Evolutionary conservation across 2,329 filamentous ascomycete species (phyloP).

Genomic region (Verticillium nonalfalfae): DNA sequence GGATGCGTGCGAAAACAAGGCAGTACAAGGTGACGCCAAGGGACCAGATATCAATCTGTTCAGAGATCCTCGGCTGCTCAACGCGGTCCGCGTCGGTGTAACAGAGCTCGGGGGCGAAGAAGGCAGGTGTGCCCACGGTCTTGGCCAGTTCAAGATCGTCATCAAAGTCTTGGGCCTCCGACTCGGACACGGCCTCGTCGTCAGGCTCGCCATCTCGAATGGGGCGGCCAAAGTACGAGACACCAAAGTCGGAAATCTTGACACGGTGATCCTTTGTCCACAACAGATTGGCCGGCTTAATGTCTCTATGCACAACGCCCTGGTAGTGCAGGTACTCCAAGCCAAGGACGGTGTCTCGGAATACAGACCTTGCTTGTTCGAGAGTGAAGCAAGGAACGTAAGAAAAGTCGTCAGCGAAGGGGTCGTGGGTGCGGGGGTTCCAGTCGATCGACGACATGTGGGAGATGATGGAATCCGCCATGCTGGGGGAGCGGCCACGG

Average conservation of each 20-base stretch:
- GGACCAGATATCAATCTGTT: slow-evolving; percentile 96
- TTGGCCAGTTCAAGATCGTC: slow-evolving; percentile 96
- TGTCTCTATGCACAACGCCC: slow-evolving; percentile 77
- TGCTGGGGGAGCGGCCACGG: slow-evolving; percentile 69
- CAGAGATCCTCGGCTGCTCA: slow-evolving; percentile 72
- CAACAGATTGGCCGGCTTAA: slow-evolving; percentile 85
- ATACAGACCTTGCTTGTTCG: slow-evolving; percentile 72
- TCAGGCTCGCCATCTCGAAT: slow-evolving; percentile 77
- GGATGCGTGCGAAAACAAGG: slow-evolving; percentile 87
- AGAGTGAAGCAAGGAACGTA: slow-evolving; percentile 93
- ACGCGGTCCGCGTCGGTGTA: slow-evolving; percentile 66
- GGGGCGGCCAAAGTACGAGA: slow-evolving; percentile 90
- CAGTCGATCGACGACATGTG: slow-evolving; percentile 62
- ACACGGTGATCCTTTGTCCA: slow-evolving; percentile 80
- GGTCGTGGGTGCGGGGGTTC: slow-evolving; percentile 51
- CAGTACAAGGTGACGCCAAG: slow-evolving; percentile 94
- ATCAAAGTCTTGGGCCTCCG: slow-evolving; percentile 80
- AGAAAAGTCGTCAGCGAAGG: slow-evolving; percentile 79
- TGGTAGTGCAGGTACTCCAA: slow-evolving; percentile 90
- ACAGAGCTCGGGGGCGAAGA: slow-evolving; percentile 95
- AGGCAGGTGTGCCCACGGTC: slow-evolving; percentile 94
- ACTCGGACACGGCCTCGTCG: slow-evolving; percentile 68
- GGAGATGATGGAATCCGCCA: slow-evolving; percentile 70
- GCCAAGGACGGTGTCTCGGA: slow-evolving; percentile 88
- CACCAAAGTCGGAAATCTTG: slow-evolving; percentile 98